These are phyloP conservation scores for Penicillium rolfsii DNA, from an alignment of 2,329 filamentous ascomycete species.

Conservation along the genomic window DNA sequence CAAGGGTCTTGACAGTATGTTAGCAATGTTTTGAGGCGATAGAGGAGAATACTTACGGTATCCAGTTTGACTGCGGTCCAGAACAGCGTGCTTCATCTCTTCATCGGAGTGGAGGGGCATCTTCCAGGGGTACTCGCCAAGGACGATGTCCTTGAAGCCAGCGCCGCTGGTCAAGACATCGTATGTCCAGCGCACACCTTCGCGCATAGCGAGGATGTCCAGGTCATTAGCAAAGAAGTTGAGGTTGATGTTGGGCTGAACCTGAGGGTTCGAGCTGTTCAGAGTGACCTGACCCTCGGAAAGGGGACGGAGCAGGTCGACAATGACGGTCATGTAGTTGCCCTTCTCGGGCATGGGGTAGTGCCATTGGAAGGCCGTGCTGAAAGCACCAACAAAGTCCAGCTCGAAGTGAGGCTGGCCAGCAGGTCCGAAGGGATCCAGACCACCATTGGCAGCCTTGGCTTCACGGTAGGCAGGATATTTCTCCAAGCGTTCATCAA, in stretches of 20 bases:
- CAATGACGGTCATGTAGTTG: conserved; percentile 61
- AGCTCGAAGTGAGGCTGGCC: conserved; percentile 66
- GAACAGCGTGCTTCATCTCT: conserved; percentile 59
- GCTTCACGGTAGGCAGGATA: conserved; percentile 52
- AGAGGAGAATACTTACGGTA: conserved; percentile 18
- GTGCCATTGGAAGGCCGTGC: conserved; percentile 56
- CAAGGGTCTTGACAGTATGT: conserved; percentile 49
- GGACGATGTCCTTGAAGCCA: conserved; percentile 54
- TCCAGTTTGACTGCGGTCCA: conserved; percentile 62
- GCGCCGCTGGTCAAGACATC: conserved; percentile 62
- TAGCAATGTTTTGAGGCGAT: not conserved
- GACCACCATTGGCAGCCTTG: conserved; percentile 46
- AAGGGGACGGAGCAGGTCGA: conserved; percentile 55
- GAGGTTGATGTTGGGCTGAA: conserved; percentile 49
- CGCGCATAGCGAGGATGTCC: conserved; percentile 60
- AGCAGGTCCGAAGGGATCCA: conserved; percentile 59
- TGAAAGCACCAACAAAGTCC: conserved; percentile 65
- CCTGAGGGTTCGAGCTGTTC: conserved; percentile 43
- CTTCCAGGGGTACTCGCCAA: conserved; percentile 59
- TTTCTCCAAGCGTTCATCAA: conserved; percentile 58
- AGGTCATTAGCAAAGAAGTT: conserved; percentile 54
- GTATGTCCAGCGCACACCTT: conserved; percentile 60
- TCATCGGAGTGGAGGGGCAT: conserved; percentile 62
- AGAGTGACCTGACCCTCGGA: conserved; percentile 49
- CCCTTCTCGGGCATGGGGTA: conserved; percentile 50